Evolutionary conservation across 2,329 filamentous ascomycete genomes (phyloP), one percentile per base, ranked within the genome.

Genomic region (Xylogone sp.): DNA sequence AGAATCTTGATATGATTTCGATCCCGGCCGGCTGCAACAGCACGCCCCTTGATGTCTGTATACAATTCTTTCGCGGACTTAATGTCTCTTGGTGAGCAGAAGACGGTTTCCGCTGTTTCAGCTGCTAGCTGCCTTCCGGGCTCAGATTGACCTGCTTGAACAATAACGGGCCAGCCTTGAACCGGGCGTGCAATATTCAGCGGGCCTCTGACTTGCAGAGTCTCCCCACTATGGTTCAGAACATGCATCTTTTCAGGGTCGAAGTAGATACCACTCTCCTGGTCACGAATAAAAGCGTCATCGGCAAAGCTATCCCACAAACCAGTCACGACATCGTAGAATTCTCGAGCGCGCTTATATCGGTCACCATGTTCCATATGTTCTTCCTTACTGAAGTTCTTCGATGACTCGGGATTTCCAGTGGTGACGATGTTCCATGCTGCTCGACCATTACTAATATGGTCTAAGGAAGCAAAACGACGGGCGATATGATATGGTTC

Each of bases 31-130:
- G 70, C 77, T 1, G 67, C 71, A 2, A 59, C 65, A 1, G 72
- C 73, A 0, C 76, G 67, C 1, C 66, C 69, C 58, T 81, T 81
- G 55, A 81, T 74, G 55, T 80, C 77, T 0, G 66, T 68, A 57
- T 79, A 81, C 31, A 80, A 61, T 13, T 58, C 69, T 62, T 78
- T 77, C 2, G 71, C 75, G 1, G 66, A 57, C 7, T 71, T 68
- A 2, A 81, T 61, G 78, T 58, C 53, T 51, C 47, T 34, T 22
- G 56, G 56, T 9, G 53, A 54, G 48, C 56, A 58, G 58, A 88
- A 88, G 44, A 88, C 83, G 2, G 78, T 83, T 61, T 89, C 85
- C 0, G 85, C 86, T 60, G 88, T 83, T 58, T 84, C 78, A 0
- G 83, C 82, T 0, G 83, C 84, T 57, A 89, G 88, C 0, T 70